These are phyloP conservation scores for Maudiozyma bulderi DNA, from an alignment of 805 yeast species.

Conservation along the genomic window DNA sequence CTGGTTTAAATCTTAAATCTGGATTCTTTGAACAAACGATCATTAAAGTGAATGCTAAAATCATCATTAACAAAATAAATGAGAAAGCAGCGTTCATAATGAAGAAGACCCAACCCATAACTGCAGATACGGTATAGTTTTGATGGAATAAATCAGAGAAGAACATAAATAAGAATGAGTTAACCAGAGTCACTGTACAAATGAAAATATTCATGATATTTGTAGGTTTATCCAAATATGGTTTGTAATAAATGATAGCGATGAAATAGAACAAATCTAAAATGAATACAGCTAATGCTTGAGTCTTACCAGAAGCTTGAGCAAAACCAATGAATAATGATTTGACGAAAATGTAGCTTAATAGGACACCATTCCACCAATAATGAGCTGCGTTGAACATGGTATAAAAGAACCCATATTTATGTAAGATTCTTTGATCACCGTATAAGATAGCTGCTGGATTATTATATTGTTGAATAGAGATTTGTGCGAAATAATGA, in stretches of 20 bases:
- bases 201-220: constrained; percentile 67
- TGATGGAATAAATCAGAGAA: constrained; percentile 80
- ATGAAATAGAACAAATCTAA: constrained; percentile 63
- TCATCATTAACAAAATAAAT: constrained; percentile 57
- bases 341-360: constrained; percentile 55
- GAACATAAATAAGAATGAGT: constrained; percentile 77
- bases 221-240: constrained; percentile 76
- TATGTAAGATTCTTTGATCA: constrained; percentile 57
- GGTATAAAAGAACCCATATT: constrained; percentile 82
- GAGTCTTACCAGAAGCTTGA: constrained; percentile 74
- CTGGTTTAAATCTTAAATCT: constrained; percentile 79
- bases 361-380: constrained; percentile 69
- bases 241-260: constrained; percentile 52
- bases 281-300: constrained; percentile 66
- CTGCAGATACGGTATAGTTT: constrained; percentile 64
- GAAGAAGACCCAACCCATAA: constrained; percentile 90
- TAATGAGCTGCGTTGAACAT: constrained; percentile 75
- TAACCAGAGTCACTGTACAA: constrained; percentile 60
- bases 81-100: constrained; percentile 84
- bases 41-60: constrained; percentile 54
- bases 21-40: constrained; percentile 74
- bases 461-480: constrained; percentile 53
- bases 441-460: constrained; percentile 87
- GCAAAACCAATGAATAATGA: constrained; percentile 67
- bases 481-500: constrained; percentile 47